These are phyloP conservation scores for Nothophytophthora sp. DNA, from an alignment of 352 stramenopile genomes.

Conservation along the genomic window DNA sequence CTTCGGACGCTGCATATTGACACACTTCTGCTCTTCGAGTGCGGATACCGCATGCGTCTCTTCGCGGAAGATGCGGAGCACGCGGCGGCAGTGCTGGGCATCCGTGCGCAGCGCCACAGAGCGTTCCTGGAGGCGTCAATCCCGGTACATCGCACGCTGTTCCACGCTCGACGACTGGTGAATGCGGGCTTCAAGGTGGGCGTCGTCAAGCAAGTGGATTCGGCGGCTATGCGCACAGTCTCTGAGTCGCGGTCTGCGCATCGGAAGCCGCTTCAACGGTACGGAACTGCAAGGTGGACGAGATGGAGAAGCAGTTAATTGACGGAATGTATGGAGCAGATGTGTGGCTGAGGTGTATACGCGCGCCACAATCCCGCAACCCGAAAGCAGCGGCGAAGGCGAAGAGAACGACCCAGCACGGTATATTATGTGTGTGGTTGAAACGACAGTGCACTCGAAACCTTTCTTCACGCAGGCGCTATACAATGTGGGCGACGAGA, in stretches of 20 bases:
- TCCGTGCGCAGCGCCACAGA: slow-evolving; percentile 32
- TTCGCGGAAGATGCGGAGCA: slow-evolving; percentile 75
- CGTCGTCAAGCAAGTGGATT: slow-evolving; percentile 70
- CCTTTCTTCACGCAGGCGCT: slow-evolving; percentile 35
- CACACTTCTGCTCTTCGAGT: slow-evolving; percentile 74
- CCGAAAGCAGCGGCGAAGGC: slow-evolving; percentile 9
- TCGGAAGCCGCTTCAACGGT: slow-evolving; percentile 38
- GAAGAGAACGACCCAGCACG: neutral
- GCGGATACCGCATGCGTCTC: slow-evolving; percentile 79
- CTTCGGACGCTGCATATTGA: slow-evolving; percentile 44
- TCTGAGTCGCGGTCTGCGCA: slow-evolving; percentile 6
- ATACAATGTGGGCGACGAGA: slow-evolving; percentile 27
- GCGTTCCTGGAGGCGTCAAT: slow-evolving; percentile 55
- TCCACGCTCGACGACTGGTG: slow-evolving; percentile 48
- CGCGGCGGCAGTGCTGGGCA: slow-evolving; percentile 36
- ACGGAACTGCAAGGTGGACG: too few relatives aligned
- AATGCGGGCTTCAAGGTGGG: slow-evolving; percentile 56
- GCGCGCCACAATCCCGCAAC: slow-evolving; percentile 39
- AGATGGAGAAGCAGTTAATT: slow-evolving; percentile 10
- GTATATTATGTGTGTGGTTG: slow-evolving; percentile 44
- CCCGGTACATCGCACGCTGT: slow-evolving; percentile 38
- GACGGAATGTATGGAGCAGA: slow-evolving; percentile 7
- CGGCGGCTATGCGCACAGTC: slow-evolving; percentile 18
- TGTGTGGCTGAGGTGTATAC: slow-evolving; percentile 49
- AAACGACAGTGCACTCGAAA: slow-evolving; percentile 35